Conservation (phyloP, 225 moss, liverwort and hornwort species). For the Asterella californica region DNA sequence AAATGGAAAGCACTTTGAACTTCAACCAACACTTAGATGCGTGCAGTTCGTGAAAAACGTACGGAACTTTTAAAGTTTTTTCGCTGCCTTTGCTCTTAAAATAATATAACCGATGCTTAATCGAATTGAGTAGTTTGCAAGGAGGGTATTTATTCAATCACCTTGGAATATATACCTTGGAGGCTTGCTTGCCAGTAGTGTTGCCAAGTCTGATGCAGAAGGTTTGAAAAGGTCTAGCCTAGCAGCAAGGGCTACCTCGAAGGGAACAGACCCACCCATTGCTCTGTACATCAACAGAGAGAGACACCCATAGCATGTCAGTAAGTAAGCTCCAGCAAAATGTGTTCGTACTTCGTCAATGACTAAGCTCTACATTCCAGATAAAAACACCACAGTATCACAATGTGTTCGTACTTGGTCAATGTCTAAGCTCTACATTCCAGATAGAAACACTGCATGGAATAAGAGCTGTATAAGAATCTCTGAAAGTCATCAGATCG, state of each 20-base stretch:
- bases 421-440: no score
- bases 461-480: no score
- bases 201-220: slow-evolving; percentile 53
- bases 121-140: no score
- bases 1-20: not conserved
- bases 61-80: no score
- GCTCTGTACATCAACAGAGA: slow-evolving; percentile 44
- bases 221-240: slow-evolving; percentile 71
- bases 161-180: slow-evolving; percentile 44
- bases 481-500: no score
- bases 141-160: not conserved
- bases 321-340: not conserved
- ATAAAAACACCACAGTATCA: not conserved
- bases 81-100: no score
- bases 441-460: no score
- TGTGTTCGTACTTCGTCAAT: not conserved
- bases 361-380: not conserved
- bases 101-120: no score
- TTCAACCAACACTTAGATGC: not conserved
- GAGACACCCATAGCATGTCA: not conserved
- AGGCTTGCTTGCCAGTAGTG: slow-evolving; percentile 54
- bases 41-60: not conserved
- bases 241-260: slow-evolving; percentile 75
- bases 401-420: no score
- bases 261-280: slow-evolving; percentile 77